Conservation (phyloP, 1,284 basidiomycete genomes). For the Tilletiaria anomala region DNA sequence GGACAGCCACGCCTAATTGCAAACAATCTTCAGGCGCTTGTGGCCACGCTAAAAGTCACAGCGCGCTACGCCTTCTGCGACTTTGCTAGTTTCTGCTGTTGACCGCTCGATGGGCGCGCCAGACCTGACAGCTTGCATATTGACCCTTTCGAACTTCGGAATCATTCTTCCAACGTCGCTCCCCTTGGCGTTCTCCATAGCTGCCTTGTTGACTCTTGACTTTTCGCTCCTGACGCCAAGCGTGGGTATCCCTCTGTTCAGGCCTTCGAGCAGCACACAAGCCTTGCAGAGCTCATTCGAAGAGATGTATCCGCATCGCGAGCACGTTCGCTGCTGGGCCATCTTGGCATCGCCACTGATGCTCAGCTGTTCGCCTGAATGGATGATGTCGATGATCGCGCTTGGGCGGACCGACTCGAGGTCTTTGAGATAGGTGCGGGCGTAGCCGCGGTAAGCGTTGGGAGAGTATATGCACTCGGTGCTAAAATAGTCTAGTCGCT, state of each 20-base stretch:
- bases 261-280: constrained; percentile 34
- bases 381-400: constrained; percentile 93
- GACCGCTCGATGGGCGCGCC: too few relatives aligned
- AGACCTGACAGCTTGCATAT: too few relatives aligned
- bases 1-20: too few relatives aligned
- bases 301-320: constrained; percentile 36
- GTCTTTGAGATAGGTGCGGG: constrained; percentile 83
- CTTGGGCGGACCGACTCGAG: constrained; percentile 82
- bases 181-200: neutral
- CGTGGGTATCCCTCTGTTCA: constrained; percentile 31
- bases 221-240: constrained; percentile 30
- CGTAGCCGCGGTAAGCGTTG: constrained; percentile 83
- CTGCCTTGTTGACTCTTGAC: constrained; percentile 13
- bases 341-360: constrained; percentile 21
- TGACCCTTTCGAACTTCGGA: neutral
- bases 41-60: too few relatives aligned
- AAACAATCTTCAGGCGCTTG: too few relatives aligned
- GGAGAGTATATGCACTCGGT: constrained; percentile 99
- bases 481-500: constrained; percentile 87
- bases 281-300: constrained; percentile 37
- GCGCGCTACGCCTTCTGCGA: too few relatives aligned
- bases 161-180: neutral
- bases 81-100: too few relatives aligned
- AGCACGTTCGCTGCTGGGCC: constrained; percentile 21
- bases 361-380: constrained; percentile 25